Percentiles rank a stretch among this genome's conserved stretches.
phyloP scores from a whole-genome alignment of 352 stramenopile species.

The Phytophthora hybrid region DNA sequence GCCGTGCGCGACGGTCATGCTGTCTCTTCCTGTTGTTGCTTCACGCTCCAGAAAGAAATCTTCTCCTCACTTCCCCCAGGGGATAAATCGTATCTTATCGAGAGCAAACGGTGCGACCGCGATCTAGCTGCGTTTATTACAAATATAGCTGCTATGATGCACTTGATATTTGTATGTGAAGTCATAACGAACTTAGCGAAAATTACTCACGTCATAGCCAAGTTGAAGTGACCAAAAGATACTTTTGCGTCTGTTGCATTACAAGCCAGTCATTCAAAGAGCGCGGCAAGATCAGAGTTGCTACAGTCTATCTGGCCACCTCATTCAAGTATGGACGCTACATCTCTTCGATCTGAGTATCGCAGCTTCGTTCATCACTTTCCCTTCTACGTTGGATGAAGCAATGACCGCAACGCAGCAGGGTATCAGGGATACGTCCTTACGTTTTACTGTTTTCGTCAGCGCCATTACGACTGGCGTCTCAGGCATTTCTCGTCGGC shows the following conservation, averaged over 20 bases:
- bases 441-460: too few species aligned
- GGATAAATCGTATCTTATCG: conserved; percentile 32
- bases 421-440: neutral
- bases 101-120: conserved; percentile 6
- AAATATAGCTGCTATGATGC: neutral
- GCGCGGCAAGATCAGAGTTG: neutral
- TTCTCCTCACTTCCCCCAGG: conserved; percentile 31
- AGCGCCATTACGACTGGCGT: too few species aligned
- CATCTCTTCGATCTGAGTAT: too few species aligned
- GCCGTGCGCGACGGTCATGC: conserved; percentile 58
- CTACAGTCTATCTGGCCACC: too few species aligned
- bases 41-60: conserved; percentile 50
- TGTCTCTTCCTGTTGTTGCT: conserved; percentile 45
- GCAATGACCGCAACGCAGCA: neutral
- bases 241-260: conserved; percentile 16
- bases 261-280: neutral
- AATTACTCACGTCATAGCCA: conserved; percentile 14
- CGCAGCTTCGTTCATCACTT: neutral
- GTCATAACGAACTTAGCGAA: neutral
- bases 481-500: too few species aligned
- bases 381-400: neutral
- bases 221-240: conserved; percentile 36
- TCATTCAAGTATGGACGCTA: neutral
- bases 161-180: neutral
- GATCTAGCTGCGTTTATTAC: conserved; percentile 29